Base-by-base conservation (phyloP, 2,329 filamentous ascomycete genomes). In the Epichloe amarillans region DNA sequence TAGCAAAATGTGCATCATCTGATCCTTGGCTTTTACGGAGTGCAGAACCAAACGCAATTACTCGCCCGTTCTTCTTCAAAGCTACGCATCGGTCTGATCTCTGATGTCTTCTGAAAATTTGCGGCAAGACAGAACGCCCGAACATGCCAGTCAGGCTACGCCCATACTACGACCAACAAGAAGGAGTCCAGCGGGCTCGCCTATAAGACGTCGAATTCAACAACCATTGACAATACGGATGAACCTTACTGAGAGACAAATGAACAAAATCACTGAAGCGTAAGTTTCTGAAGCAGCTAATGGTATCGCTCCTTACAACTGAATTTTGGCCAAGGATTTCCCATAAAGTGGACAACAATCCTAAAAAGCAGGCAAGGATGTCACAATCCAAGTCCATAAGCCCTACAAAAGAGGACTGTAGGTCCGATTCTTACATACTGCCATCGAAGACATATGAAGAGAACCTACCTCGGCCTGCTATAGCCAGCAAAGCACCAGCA, bases 191-290 rank as follows among this genome's bases (percentile, higher is more conserved):
- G 23, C 33, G 15, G 21, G 17, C 26, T 69, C 71, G 4, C 66
- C 64, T 4, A 62, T 58, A 39, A 64, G 67, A 49, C 61, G 64
- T 2, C 57, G 58, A 19, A 50, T 56, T 17, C 63, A 67, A 19
- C 66, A 70, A 43, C 68, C 68, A 2, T 61, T 76, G 19, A 68
- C 72, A 39, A 67, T 76, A 33, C 70, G 72, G 23, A 65, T 76
- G 56, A 73, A 73, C 53, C 55, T 76, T 50, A 76, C 72, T 4
- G 70, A 75, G 44, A 68, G 65, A 0, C 71, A 75, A 53, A 69
- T 76, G 64, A 69, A 75, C 51, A 71, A 65, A 52, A 62, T 76
- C 42, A 69, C 73, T 3, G 65, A 71, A 46, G 70, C 66, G 73
- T 75, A 64, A 53, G 70, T 47, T 38, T 40, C 12, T 38, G 42